These are phyloP conservation scores for Kwoniella newhampshirensis DNA, from an alignment of 768 basidiomycete species.

Conservation along the genomic window DNA sequence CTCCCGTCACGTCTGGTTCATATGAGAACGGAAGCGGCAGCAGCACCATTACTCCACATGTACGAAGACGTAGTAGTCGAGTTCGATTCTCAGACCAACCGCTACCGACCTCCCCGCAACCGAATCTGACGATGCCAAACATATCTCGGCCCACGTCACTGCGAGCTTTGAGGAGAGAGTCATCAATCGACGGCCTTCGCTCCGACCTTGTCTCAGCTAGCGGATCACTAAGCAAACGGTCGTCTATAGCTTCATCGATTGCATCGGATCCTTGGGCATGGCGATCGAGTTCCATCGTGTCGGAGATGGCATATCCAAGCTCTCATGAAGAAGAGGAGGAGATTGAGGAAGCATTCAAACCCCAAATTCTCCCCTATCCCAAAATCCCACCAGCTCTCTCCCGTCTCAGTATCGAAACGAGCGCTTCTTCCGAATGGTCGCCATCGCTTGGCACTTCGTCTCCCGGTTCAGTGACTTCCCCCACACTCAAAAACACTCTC, in stretches of 20 bases:
- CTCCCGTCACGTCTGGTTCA: slow-evolving; percentile 1
- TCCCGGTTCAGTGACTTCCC: not conserved
- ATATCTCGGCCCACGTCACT: slow-evolving; percentile 2
- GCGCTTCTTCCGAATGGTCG: slow-evolving; percentile 8
- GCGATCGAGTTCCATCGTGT: not conserved
- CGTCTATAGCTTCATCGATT: slow-evolving; percentile 10
- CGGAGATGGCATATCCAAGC: not conserved
- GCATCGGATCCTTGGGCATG: slow-evolving; percentile 17
- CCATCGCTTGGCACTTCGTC: not conserved
- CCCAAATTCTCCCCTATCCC: slow-evolving; percentile 17
- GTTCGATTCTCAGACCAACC: slow-evolving; percentile 20
- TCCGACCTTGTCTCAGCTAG: slow-evolving; percentile 7
- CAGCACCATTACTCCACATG: not conserved
- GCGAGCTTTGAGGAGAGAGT: slow-evolving; percentile 12
- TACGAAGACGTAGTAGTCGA: slow-evolving; percentile 14
- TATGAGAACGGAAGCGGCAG: not conserved
- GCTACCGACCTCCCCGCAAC: not conserved
- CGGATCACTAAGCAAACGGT: not conserved
- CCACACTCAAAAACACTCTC: not conserved
- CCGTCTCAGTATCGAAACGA: slow-evolving; percentile 12
- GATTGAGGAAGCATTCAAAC: slow-evolving; percentile 9
- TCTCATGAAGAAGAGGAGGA: not conserved
- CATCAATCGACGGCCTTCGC: slow-evolving; percentile 16
- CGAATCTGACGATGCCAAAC: not conserved
- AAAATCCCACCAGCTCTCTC: slow-evolving; percentile 11